These are phyloP conservation scores for Salvia splendens DNA, from an alignment of 257 asterid species.

Conservation along the genomic window DNA sequence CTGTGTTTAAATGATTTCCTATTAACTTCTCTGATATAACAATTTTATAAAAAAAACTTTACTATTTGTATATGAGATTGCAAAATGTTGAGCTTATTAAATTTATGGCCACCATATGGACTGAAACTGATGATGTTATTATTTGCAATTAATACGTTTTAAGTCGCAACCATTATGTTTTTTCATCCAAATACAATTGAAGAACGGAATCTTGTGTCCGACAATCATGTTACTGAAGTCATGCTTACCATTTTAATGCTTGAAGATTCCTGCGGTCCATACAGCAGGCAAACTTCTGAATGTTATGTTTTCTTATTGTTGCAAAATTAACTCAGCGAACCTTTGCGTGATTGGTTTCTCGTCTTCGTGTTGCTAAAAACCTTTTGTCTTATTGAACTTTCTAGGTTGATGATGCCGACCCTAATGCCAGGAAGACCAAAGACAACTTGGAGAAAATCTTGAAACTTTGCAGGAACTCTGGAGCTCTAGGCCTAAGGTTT, in stretches of 20 bases:
- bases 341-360: not conserved
- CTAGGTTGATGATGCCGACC: slow-evolving; percentile 73
- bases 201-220: not conserved
- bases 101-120: not conserved
- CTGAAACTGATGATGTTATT: not conserved
- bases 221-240: too few species aligned
- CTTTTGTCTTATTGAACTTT: slow-evolving; percentile 18
- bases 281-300: not conserved
- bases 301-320: not conserved
- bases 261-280: too few species aligned
- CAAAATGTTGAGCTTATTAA: not conserved
- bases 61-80: slow-evolving; percentile 10
- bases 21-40: not conserved
- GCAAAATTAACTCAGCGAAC: slow-evolving; percentile 2
- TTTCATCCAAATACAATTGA: not conserved
- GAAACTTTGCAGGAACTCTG: slow-evolving; percentile 82
- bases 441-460: slow-evolving; percentile 57
- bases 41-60: slow-evolving; percentile 1
- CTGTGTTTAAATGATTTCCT: not conserved
- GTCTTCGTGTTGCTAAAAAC: not conserved
- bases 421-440: slow-evolving; percentile 69
- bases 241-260: too few species aligned
- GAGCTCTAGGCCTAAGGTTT: slow-evolving; percentile 48
- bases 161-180: not conserved
- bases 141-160: too few species aligned